phyloP scores from a whole-genome alignment of 257 asterid species.

The Craterostigma plantagineum region DNA sequence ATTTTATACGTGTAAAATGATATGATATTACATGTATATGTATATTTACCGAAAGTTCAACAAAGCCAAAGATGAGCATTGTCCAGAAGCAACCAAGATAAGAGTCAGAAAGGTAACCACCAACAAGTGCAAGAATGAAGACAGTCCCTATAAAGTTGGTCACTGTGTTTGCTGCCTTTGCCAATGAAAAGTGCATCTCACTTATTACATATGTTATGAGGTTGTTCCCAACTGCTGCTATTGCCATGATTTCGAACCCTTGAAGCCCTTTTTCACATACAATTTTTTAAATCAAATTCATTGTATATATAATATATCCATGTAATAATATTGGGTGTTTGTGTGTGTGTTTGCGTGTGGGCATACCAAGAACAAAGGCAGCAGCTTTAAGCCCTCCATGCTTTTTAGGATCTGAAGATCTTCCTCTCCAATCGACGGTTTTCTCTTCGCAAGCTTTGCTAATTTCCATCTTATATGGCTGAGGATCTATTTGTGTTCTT shows the following conservation, averaged over 20 bases:
- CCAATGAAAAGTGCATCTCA: constrained; percentile 86
- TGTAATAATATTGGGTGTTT: too few species aligned
- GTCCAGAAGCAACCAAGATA: constrained; percentile 94
- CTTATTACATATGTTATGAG: constrained; percentile 70
- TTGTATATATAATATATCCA: constrained; percentile 1
- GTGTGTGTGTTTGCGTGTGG: not conserved
- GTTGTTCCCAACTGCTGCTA: constrained; percentile 95
- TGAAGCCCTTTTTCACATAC: constrained; percentile 43
- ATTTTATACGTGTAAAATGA: not conserved
- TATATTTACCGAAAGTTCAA: constrained; percentile 95
- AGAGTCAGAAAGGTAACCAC: constrained; percentile 90
- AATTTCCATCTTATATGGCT: constrained; percentile 10
- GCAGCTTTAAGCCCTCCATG: constrained; percentile 90
- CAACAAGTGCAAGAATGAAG: constrained; percentile 62
- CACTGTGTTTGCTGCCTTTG: constrained; percentile 70
- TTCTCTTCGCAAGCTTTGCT: constrained; percentile 7
- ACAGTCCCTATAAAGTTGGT: constrained; percentile 81
- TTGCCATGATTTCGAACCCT: constrained; percentile 91
- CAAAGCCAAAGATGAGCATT: constrained; percentile 62
- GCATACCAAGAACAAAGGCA: constrained; percentile 56
- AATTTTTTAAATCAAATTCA: not conserved
- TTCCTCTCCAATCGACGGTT: constrained; percentile 77
- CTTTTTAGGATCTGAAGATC: constrained; percentile 46
- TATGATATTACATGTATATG: not conserved
- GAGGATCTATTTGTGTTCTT: constrained; percentile 4